A percentile compares a stretch with the other conserved stretches of the same genome.
Conservation (phyloP, 1,139 yeast genomes). For the Hansenula lynferdii region DNA sequence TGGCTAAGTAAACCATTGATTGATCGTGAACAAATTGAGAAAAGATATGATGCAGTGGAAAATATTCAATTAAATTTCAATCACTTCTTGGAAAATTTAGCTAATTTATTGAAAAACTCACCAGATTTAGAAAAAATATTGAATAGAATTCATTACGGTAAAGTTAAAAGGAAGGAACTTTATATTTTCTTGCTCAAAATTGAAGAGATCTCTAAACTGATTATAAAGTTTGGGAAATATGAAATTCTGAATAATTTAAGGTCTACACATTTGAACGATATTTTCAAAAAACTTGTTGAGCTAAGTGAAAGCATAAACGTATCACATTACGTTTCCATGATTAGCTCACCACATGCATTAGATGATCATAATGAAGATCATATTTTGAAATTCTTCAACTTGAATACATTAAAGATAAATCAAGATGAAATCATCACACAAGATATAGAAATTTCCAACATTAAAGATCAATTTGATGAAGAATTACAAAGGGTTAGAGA, state of each 20-base stretch:
- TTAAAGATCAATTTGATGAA: constrained; percentile 37
- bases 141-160: constrained; percentile 64
- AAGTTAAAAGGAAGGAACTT: constrained; percentile 62
- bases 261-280: constrained; percentile 26
- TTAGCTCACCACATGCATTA: constrained; percentile 52
- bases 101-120: constrained; percentile 37
- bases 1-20: constrained; percentile 79
- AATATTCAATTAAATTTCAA: constrained; percentile 44
- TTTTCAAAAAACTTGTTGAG: constrained; percentile 26
- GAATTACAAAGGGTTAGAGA: constrained; percentile 46
- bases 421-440: constrained; percentile 39
- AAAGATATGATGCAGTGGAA: constrained; percentile 59
- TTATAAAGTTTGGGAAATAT: constrained; percentile 25
- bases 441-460: constrained; percentile 35
- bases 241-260: constrained; percentile 19
- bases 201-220: constrained; percentile 28
- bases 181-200: constrained; percentile 52
- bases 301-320: constrained; percentile 16
- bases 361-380: constrained; percentile 48
- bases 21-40: constrained; percentile 44
- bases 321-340: constrained; percentile 40
- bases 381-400: constrained; percentile 49
- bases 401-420: constrained; percentile 28
- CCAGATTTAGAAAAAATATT: constrained; percentile 69
- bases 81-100: constrained; percentile 50